A percentile compares a stretch with the other conserved stretches of the same genome.
These are phyloP conservation scores for Solanum rostratum DNA, from an alignment of 257 asterid genomes.

Conservation along the genomic window DNA sequence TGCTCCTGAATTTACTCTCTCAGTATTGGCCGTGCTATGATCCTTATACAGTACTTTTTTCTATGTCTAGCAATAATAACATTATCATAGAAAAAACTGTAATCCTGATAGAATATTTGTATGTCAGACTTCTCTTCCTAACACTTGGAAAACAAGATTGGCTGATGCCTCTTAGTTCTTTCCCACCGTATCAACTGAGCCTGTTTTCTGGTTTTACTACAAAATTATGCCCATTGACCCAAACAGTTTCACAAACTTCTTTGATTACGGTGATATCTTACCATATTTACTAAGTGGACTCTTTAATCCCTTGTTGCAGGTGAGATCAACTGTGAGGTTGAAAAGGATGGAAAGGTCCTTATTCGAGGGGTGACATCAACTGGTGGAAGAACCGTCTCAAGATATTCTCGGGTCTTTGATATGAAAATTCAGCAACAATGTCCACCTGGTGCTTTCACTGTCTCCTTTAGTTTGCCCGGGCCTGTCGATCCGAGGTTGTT, in stretches of 20 bases:
- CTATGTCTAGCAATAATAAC: background rate
- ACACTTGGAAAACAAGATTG: background rate
- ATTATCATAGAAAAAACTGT: background rate
- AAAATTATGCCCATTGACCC: background rate
- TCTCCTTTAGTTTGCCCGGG: conserved; percentile 71
- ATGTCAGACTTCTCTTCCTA: background rate
- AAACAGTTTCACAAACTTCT: background rate
- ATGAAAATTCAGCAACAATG: conserved; percentile 75
- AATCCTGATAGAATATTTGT: background rate
- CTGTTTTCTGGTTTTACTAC: background rate
- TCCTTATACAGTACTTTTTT: background rate
- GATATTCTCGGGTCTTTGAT: conserved; percentile 44
- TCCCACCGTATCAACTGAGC: background rate
- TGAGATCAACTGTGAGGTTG: conserved; percentile 56
- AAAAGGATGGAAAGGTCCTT: conserved; percentile 49
- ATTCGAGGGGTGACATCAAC: conserved; percentile 62
- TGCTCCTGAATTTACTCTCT: background rate
- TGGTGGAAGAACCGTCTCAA: conserved; percentile 37
- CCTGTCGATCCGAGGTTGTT: conserved; percentile 74
- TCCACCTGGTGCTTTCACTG: conserved; percentile 69
- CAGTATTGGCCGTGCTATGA: background rate
- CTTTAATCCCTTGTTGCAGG: conserved; percentile 23
- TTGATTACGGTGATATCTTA: background rate
- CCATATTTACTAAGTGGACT: background rate
- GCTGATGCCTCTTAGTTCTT: background rate